Evolutionary conservation across 805 yeast species (phyloP), one percentile per base, ranked within the genome.

Genomic region (Yarrowia yakushimensis): DNA sequence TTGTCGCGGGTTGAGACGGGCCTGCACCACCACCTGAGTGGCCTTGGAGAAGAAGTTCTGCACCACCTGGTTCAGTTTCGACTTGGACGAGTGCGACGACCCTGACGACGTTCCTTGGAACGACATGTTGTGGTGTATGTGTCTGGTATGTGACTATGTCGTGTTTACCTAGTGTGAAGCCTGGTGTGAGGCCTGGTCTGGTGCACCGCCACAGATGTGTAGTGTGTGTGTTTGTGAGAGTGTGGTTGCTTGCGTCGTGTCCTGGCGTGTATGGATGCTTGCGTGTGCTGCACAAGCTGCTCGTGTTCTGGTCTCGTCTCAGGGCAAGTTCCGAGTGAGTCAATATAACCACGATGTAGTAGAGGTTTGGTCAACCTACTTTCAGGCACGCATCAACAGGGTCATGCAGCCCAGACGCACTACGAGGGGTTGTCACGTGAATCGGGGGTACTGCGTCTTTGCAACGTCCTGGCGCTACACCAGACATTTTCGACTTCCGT

Each of bases 31-130:
- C 23, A 77, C 68, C 48, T 73, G 73, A 23, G 74, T 77, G 27
- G 77, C 71, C 63, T 77, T 77, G 20, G 73, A 59, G 67, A 73
- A 78, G 68, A 74, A 76, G 68, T 76, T 75, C 72, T 76, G 72
- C 39, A 71, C 65, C 23, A 72, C 67, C 63, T 71, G 82, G 61
- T 55, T 60, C 33, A 60, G 57, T 13, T 60, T 60, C 20, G 62
- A 39, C 50, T 57, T 57, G 28, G 57, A 57, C 27, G 50, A 57
- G 36, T 42, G 62, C 22, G 28, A 18, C 18, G 59, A 52, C n/a
- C 43, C 43, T 4, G 59, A 52, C 22, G 59, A 52, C 5, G 59
- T 36, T 13, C 59, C 59, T 25, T 52, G 59, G 18, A 36, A 52
- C 8, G 33, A 36, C 43, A 33, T 50, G 39, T 1, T 7, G 36